phyloP scores from a whole-genome alignment of 768 basidiomycete genomes.

The Boletus patriciae region DNA sequence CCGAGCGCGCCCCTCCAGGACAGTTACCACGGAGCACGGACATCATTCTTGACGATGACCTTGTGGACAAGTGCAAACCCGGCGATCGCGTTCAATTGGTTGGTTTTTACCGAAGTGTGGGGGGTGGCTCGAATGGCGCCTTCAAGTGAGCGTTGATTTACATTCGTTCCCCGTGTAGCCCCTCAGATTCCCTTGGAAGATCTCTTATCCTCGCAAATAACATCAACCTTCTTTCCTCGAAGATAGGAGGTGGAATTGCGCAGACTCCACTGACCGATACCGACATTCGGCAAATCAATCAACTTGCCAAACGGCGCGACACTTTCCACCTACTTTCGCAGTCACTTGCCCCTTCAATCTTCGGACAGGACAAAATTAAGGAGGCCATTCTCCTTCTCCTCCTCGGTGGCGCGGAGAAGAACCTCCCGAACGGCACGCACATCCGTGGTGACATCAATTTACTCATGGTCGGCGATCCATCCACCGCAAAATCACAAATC shows the following conservation, averaged over 20 bases:
- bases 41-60: constrained; percentile 92
- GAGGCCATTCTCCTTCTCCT: constrained; percentile 89
- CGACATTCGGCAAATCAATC: constrained; percentile 95
- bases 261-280: constrained; percentile 88
- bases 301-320: constrained; percentile 81
- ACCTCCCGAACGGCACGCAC: constrained; percentile 94
- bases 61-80: constrained; percentile 97
- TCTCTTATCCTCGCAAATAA: constrained; percentile 94
- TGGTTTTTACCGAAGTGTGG: constrained; percentile 91
- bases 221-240: constrained; percentile 90
- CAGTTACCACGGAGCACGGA: constrained; percentile 96
- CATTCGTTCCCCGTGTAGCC: constrained; percentile 4
- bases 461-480: constrained; percentile 98
- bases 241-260: constrained; percentile 92
- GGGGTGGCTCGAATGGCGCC: constrained; percentile 86
- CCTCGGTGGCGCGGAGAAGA: constrained; percentile 97
- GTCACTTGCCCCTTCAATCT: constrained; percentile 97
- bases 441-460: constrained; percentile 99
- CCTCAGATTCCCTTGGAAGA: constrained; percentile 42
- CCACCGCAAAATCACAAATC: constrained; percentile 97
- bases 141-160: constrained; percentile 70
- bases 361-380: constrained; percentile 95
- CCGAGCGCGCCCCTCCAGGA: constrained; percentile 95
- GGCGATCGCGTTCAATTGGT: constrained; percentile 97
- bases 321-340: constrained; percentile 88